Conservation (phyloP, 495 filamentous ascomycete species). For the Hyphodiscus hymeniophilus region DNA sequence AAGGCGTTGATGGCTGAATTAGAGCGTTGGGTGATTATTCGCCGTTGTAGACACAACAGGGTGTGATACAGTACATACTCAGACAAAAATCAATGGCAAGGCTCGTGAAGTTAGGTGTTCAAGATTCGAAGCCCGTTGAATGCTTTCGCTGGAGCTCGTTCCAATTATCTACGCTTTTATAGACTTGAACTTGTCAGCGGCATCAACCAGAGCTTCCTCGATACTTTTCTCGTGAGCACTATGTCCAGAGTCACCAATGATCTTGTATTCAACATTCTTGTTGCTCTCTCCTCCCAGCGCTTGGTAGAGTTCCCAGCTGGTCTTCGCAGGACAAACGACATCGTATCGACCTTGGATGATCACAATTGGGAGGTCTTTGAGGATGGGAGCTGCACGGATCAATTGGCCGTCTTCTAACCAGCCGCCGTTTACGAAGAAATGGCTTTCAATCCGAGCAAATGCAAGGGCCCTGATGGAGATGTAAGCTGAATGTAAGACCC, state of each 20-base stretch:
- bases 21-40: too few relatives aligned
- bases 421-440: slow-evolving; percentile 32
- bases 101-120: too few relatives aligned
- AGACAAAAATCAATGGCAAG: too few relatives aligned
- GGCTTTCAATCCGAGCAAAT: slow-evolving; percentile 31
- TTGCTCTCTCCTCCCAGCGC: slow-evolving; percentile 22
- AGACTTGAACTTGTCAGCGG: slow-evolving; percentile 18
- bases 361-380: slow-evolving; percentile 33
- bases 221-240: slow-evolving; percentile 20
- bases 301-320: slow-evolving; percentile 35
- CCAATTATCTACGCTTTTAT: slow-evolving; percentile 2
- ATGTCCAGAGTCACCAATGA: slow-evolving; percentile 30
- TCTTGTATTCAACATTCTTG: slow-evolving; percentile 28
- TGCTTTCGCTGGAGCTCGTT: too few relatives aligned
- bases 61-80: too few relatives aligned
- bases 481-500: neutral
- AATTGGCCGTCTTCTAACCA: slow-evolving; percentile 33
- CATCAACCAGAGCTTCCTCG: slow-evolving; percentile 20
- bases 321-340: slow-evolving; percentile 32
- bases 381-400: slow-evolving; percentile 29
- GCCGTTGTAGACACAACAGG: too few relatives aligned
- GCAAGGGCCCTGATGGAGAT: slow-evolving; percentile 22
- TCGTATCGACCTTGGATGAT: slow-evolving; percentile 41
- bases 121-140: too few relatives aligned
- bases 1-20: too few relatives aligned